Evolutionary conservation across 176 grass and related monocot genomes (phyloP).

Genomic region (Poa annua): DNA sequence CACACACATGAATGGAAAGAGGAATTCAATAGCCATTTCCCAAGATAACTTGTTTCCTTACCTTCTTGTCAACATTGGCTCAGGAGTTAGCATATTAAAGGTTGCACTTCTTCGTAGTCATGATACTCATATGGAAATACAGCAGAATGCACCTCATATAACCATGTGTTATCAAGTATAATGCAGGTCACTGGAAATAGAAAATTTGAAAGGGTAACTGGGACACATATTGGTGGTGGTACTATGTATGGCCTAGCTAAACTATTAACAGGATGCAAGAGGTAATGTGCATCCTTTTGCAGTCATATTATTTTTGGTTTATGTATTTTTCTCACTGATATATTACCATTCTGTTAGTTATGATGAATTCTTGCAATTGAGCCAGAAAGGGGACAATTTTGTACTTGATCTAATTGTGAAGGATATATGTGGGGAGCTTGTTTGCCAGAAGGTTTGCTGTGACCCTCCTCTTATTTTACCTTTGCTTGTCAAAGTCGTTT

Average conservation of each 20-base stretch:
- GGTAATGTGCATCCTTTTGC: conserved; percentile 43
- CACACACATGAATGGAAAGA: conserved; percentile 88
- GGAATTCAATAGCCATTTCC: conserved; percentile 59
- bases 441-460: conserved; percentile 81
- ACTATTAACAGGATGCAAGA: conserved; percentile 91
- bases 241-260: conserved; percentile 97
- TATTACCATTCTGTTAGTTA: conserved; percentile 70
- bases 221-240: conserved; percentile 92
- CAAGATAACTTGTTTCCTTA: conserved; percentile 86
- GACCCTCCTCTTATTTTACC: conserved; percentile 27
- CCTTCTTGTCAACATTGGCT: conserved; percentile 95
- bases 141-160: conserved; percentile 39
- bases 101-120: conserved; percentile 53
- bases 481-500: background rate
- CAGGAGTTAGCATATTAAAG: conserved; percentile 94
- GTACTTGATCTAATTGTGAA: conserved; percentile 97
- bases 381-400: conserved; percentile 96
- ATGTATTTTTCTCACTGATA: conserved; percentile 46
- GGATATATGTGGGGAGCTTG: conserved; percentile 97
- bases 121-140: conserved; percentile 29
- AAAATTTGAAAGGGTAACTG: conserved; percentile 95
- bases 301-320: conserved; percentile 26
- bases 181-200: conserved; percentile 83
- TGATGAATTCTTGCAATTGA: conserved; percentile 95
- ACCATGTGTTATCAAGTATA: conserved; percentile 49